These are phyloP conservation scores for Hypoxylon fuscum DNA, from an alignment of 495 filamentous ascomycete species.

Conservation along the genomic window DNA sequence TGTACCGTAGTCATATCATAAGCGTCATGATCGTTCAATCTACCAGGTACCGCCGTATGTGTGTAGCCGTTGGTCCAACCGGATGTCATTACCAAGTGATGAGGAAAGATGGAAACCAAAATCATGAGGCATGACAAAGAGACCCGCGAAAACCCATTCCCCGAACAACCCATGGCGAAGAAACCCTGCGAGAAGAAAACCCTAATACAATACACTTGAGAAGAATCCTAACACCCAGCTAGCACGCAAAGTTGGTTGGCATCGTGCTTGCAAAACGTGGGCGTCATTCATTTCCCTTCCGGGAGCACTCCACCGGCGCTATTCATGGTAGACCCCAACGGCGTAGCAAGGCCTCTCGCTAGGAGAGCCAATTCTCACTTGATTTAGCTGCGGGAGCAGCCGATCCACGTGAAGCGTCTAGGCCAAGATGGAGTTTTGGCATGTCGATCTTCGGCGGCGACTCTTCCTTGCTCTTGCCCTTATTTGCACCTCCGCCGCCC, in stretches of 20 bases:
- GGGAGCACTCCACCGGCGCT: constrained; percentile 13
- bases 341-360: constrained; percentile 21
- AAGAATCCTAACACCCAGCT: constrained; percentile 19
- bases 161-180: constrained; percentile 19
- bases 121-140: constrained; percentile 35
- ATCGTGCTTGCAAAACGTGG: constrained; percentile 3
- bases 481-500: constrained; percentile 43
- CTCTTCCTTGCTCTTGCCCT: constrained; percentile 44
- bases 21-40: constrained; percentile 42
- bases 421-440: constrained; percentile 59
- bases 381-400: constrained; percentile 26
- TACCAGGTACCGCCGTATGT: constrained; percentile 34
- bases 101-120: constrained; percentile 40
- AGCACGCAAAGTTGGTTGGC: constrained; percentile 7
- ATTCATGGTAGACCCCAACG: constrained; percentile 11
- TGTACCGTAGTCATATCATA: constrained; percentile 30
- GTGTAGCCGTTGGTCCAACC: constrained; percentile 33
- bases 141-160: constrained; percentile 2
- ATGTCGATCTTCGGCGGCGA: constrained; percentile 65
- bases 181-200: too few species aligned
- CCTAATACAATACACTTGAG: constrained; percentile 28
- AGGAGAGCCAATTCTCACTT: constrained; percentile 51
- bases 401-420: constrained; percentile 32
- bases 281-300: constrained; percentile 7
- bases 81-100: constrained; percentile 40